Evolutionary conservation across 2,329 filamentous ascomycete genomes (phyloP), one percentile per base, ranked within the genome.

Genomic region (Fusarium tupiense): DNA sequence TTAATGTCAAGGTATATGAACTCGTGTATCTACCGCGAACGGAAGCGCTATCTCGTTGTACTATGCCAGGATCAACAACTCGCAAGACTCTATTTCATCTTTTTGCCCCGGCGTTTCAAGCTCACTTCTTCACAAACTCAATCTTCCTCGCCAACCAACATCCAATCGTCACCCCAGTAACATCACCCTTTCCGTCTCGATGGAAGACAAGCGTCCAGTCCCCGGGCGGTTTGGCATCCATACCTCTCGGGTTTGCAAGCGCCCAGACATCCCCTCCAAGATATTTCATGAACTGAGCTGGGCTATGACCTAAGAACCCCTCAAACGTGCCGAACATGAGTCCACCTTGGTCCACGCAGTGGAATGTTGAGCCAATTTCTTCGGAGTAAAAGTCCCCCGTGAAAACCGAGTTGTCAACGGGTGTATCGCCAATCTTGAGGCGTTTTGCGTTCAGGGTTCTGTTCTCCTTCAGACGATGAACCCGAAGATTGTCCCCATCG

Each of bases 181-280:
- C 35, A 29, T 4, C n/a, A 17, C 33, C 43, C 6, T 33, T 67
- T 35, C 46, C 47, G 16, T 62, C 46, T 16, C 70, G 13, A 10
- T 14, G 52, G 7, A 73, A 73, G 3, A 71, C 70, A 8, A 73
- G n/a, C 9, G 70, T 73, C 70, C 70, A 73, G 29, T 73, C 70
- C 7, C 70, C 70, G 26, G 70, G 70, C 1, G 70, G 70, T n/a
- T 73, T 73, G 16, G 70, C 70, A 43, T 73, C 70, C 70, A 73
- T 73, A 19, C 70, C 70, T 37, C 70, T 49, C 1, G 70, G 70
- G 44, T 72, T 71, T 16, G 65, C 43, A 14, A 73, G 70, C 5
- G 56, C 57, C 70, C 70, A 73, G 3, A 71, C 70, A 29, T 67
- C 65, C 16, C 46, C 41, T 8, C 70, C 70, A 2, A 73, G 33